Conservation (phyloP, 257 asterid species). For the Plectranthus barbatus region DNA sequence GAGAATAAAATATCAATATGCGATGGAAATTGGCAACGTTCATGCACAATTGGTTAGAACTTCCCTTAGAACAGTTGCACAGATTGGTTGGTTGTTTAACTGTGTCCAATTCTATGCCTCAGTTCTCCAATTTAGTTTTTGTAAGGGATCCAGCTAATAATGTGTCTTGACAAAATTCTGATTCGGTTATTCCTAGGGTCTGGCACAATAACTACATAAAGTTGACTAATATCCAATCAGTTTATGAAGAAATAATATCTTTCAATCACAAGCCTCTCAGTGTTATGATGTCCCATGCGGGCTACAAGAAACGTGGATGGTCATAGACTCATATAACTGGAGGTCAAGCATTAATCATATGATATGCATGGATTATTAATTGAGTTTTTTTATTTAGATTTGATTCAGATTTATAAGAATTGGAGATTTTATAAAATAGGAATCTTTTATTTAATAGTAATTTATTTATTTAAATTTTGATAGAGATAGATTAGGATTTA, state of each 20-base stretch:
- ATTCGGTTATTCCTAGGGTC: no score
- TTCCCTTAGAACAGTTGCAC: neutral
- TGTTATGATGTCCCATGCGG: no score
- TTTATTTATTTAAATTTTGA: no score
- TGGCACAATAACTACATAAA: neutral
- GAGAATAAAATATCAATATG: neutral
- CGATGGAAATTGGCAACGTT: neutral
- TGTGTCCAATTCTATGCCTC: neutral
- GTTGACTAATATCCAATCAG: neutral
- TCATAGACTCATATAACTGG: no score
- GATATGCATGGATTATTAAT: no score
- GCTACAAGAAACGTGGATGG: no score
- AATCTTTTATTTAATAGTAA: no score
- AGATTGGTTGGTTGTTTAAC: neutral
- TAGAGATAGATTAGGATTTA: no score
- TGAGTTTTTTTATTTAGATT: no score
- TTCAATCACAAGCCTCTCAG: neutral
- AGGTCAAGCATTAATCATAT: no score
- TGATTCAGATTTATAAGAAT: no score
- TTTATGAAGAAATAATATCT: conserved; percentile 1
- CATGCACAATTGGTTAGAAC: neutral
- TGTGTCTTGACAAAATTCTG: neutral
- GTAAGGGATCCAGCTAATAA: neutral
- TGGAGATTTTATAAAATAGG: no score
- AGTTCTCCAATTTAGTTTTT: neutral